These are phyloP conservation scores for Cladochytrium replicatum DNA, from an alignment of 192 early-diverging fungal species.

Conservation along the genomic window DNA sequence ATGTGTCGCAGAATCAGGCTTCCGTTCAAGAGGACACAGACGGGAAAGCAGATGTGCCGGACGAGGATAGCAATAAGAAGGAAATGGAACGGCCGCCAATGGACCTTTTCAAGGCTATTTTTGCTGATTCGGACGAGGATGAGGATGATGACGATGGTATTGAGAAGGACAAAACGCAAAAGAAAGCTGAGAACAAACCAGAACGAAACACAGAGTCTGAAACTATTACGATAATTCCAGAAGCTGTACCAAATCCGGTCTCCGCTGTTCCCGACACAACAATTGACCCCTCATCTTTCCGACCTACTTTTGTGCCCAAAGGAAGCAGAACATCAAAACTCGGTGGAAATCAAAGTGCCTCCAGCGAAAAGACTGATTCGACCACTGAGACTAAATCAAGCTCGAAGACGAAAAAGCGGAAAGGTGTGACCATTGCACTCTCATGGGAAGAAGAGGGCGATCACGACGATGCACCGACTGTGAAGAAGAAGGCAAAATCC, in stretches of 20 bases:
- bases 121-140: conserved; percentile 57
- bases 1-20: not conserved
- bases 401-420: too few species aligned
- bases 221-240: not conserved
- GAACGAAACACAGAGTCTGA: not conserved
- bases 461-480: too few species aligned
- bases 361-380: too few species aligned
- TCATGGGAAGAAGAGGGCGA: too few species aligned
- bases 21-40: conserved; percentile 1
- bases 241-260: not conserved
- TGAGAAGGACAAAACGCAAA: too few species aligned
- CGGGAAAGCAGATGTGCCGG: conserved; percentile 5
- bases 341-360: too few species aligned
- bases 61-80: conserved; percentile 3
- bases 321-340: conserved; percentile 7
- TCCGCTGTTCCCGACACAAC: not conserved
- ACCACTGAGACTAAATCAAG: too few species aligned
- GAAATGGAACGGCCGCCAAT: conserved; percentile 55
- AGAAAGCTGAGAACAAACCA: conserved; percentile 1
- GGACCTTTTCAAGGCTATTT: conserved; percentile 82
- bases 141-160: conserved; percentile 37
- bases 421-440: too few species aligned
- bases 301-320: not conserved
- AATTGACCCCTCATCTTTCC: not conserved
- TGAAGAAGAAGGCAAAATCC: too few species aligned